phyloP scores from a whole-genome alignment of 2,329 filamentous ascomycete genomes.

The Cercospora sp. region DNA sequence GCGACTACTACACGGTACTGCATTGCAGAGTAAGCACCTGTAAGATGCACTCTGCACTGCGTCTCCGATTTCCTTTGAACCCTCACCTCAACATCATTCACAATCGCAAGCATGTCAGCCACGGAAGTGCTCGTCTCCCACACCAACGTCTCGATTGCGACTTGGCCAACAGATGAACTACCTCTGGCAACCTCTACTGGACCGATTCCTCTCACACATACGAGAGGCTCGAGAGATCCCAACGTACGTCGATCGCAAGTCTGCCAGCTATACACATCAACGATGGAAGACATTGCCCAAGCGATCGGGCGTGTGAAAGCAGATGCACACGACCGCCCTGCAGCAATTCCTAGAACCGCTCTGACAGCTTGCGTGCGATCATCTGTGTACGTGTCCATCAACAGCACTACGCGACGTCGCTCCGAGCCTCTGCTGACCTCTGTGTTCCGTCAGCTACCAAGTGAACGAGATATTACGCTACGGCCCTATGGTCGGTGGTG shows the following conservation, averaged over 20 bases:
- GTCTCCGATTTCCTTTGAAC: background rate
- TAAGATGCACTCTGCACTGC: background rate
- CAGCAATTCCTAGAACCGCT: background rate
- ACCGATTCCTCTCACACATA: background rate
- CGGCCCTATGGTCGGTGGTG: conserved; percentile 6
- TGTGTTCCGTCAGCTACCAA: conserved; percentile 2
- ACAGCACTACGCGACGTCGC: background rate
- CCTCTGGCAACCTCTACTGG: background rate
- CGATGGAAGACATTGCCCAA: background rate
- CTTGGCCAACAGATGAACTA: conserved; percentile 1
- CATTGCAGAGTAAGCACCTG: background rate
- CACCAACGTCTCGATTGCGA: background rate
- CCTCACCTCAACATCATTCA: background rate
- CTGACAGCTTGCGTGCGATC: background rate
- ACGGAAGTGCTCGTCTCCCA: background rate
- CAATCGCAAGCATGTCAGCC: background rate
- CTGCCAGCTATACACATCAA: background rate
- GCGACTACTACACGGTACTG: conserved; percentile 10
- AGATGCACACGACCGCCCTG: background rate
- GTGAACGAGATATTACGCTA: conserved; percentile 9
- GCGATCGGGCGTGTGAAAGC: background rate
- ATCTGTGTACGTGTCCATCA: background rate
- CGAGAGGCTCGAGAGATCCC: conserved; percentile 3
- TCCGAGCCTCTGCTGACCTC: background rate
- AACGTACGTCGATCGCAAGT: conserved; percentile 1